Evolutionary conservation across 2,329 filamentous ascomycete species (phyloP).

Genomic region (Leptosphaerulina australis): DNA sequence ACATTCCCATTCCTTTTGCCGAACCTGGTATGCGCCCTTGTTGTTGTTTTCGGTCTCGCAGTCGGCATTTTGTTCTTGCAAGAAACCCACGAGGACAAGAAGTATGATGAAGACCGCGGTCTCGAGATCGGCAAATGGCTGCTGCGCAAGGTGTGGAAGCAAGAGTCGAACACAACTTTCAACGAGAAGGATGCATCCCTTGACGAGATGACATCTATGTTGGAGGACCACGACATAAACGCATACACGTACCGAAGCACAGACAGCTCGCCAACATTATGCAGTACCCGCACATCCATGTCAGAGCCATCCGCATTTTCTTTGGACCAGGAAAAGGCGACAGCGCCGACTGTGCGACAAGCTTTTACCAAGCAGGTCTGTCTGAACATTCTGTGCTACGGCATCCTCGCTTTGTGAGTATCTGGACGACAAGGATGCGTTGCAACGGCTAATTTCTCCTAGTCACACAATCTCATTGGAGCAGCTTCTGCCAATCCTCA

Average conservation of each 20-base stretch:
- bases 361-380: slow-evolving; percentile 86
- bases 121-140: slow-evolving; percentile 78
- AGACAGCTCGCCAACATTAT: slow-evolving; percentile 60
- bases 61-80: slow-evolving; percentile 87
- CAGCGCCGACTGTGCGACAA: slow-evolving; percentile 50
- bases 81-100: slow-evolving; percentile 88
- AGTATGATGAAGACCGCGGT: slow-evolving; percentile 75
- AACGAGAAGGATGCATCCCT: slow-evolving; percentile 53
- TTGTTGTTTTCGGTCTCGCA: slow-evolving; percentile 75
- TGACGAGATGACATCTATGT: slow-evolving; percentile 67
- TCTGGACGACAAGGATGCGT: slow-evolving; percentile 13
- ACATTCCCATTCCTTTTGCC: slow-evolving; percentile 87
- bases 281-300: slow-evolving; percentile 41
- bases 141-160: slow-evolving; percentile 43
- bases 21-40: slow-evolving; percentile 85
- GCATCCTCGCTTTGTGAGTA: slow-evolving; percentile 86
- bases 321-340: slow-evolving; percentile 36
- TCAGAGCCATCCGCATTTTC: slow-evolving; percentile 44
- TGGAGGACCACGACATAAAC: slow-evolving; percentile 55
- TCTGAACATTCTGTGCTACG: slow-evolving; percentile 86
- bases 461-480: slow-evolving; percentile 98
- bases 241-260: slow-evolving; percentile 67
- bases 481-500: slow-evolving; percentile 88
- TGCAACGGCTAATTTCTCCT: slow-evolving; percentile 28
- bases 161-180: slow-evolving; percentile 37